Evolutionary conservation across 768 basidiomycete species (phyloP).

Genomic region (Lactarius akahatsu): DNA sequence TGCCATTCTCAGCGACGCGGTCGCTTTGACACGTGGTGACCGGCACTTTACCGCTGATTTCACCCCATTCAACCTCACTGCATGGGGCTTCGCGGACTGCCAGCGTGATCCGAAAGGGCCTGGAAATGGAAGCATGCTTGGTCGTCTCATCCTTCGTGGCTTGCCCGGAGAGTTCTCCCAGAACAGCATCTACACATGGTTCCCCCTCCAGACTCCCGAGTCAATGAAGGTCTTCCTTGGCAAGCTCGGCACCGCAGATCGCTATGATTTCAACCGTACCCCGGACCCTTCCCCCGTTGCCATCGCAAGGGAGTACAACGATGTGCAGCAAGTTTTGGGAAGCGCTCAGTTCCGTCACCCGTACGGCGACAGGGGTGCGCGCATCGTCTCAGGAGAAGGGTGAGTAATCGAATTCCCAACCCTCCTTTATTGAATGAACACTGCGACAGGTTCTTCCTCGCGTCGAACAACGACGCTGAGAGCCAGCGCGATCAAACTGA

Average conservation of each 20-base stretch:
- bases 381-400: conserved; percentile 62
- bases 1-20: conserved; percentile 83
- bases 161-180: conserved; percentile 67
- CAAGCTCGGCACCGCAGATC: conserved; percentile 51
- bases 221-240: conserved; percentile 60
- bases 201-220: conserved; percentile 81
- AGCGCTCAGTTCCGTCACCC: conserved; percentile 48
- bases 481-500: conserved; percentile 47
- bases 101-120: conserved; percentile 69
- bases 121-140: conserved; percentile 76
- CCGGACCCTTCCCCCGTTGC: conserved; percentile 32
- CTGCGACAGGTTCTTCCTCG: conserved; percentile 61
- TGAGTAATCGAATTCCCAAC: conserved; percentile 33
- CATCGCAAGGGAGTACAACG: conserved; percentile 47
- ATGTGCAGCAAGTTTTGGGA: conserved; percentile 53
- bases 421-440: background rate
- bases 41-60: conserved; percentile 80
- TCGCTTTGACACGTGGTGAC: conserved; percentile 84
- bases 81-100: conserved; percentile 85
- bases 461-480: conserved; percentile 40
- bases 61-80: conserved; percentile 75
- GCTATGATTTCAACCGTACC: conserved; percentile 60
- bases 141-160: conserved; percentile 69
- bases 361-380: conserved; percentile 50
- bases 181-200: conserved; percentile 78